Evolutionary conservation across 352 stramenopile genomes (phyloP).

Genomic region (Phytophthora cajani): DNA sequence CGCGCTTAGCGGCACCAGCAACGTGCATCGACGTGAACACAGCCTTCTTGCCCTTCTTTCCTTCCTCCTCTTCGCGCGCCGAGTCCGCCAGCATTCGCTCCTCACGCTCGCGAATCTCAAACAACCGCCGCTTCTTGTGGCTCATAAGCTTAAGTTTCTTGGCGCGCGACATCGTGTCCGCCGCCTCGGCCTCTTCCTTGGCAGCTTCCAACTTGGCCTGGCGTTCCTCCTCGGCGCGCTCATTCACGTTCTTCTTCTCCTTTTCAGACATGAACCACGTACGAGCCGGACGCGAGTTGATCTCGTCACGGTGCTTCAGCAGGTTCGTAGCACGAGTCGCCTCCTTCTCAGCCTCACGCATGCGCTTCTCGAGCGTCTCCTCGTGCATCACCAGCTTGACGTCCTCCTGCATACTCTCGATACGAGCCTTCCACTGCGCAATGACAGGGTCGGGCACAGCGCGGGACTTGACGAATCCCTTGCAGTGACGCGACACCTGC

Average conservation of each 20-base stretch:
- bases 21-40: conserved; percentile 87
- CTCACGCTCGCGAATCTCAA: conserved; percentile 87
- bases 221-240: conserved; percentile 75
- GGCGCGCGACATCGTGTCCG: conserved; percentile 55
- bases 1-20: conserved; percentile 76
- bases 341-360: conserved; percentile 91
- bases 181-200: conserved; percentile 39
- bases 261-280: conserved; percentile 94
- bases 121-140: conserved; percentile 86
- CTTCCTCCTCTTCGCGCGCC: conserved; percentile 43
- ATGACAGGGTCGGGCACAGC: conserved; percentile 90
- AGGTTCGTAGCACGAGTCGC: conserved; percentile 90
- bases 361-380: conserved; percentile 90
- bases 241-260: conserved; percentile 87
- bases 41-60: conserved; percentile 55
- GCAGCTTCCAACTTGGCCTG: conserved; percentile 49
- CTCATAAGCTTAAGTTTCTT: conserved; percentile 88
- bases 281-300: conserved; percentile 81
- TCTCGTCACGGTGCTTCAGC: conserved; percentile 92
- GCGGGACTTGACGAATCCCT: conserved; percentile 91
- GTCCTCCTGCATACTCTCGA: conserved; percentile 84
- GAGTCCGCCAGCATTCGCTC: conserved; percentile 80
- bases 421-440: conserved; percentile 85
- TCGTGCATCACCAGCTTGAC: conserved; percentile 87
- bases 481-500: conserved; percentile 90